Percentiles rank a stretch among this genome's conserved stretches.
Evolutionary conservation across 208 protist species (phyloP).

Genomic region (Trypanosomatidae sp.): DNA sequence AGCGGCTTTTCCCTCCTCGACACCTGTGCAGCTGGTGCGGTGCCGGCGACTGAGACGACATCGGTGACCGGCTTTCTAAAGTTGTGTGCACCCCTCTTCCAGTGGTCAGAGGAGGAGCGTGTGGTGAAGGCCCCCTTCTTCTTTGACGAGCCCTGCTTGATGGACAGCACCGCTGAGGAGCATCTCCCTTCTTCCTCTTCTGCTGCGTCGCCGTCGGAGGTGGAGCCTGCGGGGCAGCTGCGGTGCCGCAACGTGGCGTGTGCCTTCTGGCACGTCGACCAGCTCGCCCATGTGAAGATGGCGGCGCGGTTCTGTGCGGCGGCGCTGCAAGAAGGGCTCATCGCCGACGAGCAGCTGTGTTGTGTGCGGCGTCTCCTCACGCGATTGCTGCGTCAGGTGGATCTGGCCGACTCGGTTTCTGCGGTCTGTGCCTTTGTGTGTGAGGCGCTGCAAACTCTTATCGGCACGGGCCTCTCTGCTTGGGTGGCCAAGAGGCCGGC

Average conservation of each 20-base stretch:
- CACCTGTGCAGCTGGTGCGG: neutral
- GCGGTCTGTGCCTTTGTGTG: slow-evolving; percentile 26
- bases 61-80: slow-evolving; percentile 35
- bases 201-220: neutral
- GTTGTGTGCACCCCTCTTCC: slow-evolving; percentile 50
- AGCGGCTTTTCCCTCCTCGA: slow-evolving; percentile 7
- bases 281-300: slow-evolving; percentile 46
- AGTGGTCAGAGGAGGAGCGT: slow-evolving; percentile 17
- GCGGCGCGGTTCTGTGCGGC: slow-evolving; percentile 7
- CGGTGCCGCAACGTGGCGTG: slow-evolving; percentile 51
- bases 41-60: neutral
- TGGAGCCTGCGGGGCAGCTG: neutral
- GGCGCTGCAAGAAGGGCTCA: neutral
- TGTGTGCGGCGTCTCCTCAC: slow-evolving; percentile 30
- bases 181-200: too few species aligned
- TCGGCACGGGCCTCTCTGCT: slow-evolving; percentile 11
- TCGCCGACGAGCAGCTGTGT: slow-evolving; percentile 16
- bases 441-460: slow-evolving; percentile 22
- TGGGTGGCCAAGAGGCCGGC: slow-evolving; percentile 1
- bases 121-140: slow-evolving; percentile 32
- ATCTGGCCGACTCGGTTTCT: slow-evolving; percentile 16
- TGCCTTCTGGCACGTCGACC: slow-evolving; percentile 66
- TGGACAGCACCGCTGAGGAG: slow-evolving; percentile 27
- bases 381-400: slow-evolving; percentile 6
- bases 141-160: slow-evolving; percentile 69